A percentile compares a stretch with the other conserved stretches of the same genome.
These are phyloP conservation scores for Fusarium odoratissimum DNA, from an alignment of 2,329 filamentous ascomycete genomes.

Conservation along the genomic window DNA sequence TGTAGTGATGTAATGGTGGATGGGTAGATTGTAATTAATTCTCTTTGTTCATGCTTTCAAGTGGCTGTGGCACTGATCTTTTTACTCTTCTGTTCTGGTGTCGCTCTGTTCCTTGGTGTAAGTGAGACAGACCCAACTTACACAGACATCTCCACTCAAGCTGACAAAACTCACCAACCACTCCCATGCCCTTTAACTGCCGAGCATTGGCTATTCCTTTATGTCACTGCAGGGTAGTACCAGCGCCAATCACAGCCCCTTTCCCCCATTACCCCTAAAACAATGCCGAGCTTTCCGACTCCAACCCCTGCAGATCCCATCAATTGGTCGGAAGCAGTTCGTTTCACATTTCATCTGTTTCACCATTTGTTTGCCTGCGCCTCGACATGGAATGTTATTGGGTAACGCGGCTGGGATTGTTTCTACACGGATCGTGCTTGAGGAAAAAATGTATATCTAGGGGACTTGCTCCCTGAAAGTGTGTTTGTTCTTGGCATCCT, in stretches of 20 bases:
- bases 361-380: conserved; percentile 14
- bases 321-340: conserved; percentile 15
- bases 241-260: neutral
- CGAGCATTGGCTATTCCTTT: accelerated
- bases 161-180: neutral
- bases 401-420: neutral
- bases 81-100: neutral
- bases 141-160: neutral
- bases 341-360: conserved; percentile 12
- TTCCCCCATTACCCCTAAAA: neutral
- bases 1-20: conserved; percentile 12
- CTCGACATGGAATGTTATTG: conserved; percentile 15
- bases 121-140: neutral
- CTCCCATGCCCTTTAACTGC: accelerated
- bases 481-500: neutral
- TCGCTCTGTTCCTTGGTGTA: neutral
- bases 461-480: neutral
- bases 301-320: neutral
- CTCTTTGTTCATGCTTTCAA: neutral
- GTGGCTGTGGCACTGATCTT: neutral
- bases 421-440: neutral
- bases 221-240: neutral
- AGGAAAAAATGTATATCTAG: neutral
- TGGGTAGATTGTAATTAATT: conserved; percentile 1
- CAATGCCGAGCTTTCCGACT: conserved; percentile 12